phyloP scores from a whole-genome alignment of 2,329 filamentous ascomycete genomes.

The Penicillium fuscoglaucum region DNA sequence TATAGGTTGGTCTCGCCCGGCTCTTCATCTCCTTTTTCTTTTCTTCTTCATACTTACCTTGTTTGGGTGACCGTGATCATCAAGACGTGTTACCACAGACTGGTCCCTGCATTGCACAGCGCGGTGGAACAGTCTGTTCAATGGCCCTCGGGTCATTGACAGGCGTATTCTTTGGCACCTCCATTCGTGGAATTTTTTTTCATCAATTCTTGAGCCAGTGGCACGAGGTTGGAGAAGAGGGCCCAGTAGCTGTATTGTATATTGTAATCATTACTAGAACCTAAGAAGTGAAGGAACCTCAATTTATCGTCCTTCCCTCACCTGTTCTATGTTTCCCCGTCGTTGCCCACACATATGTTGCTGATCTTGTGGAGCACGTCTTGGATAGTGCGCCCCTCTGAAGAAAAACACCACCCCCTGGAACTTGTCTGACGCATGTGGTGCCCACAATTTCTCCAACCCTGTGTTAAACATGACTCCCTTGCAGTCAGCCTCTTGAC shows the following conservation, averaged over 20 bases:
- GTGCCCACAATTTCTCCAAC: background rate
- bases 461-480: too few relatives aligned
- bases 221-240: conserved; percentile 38
- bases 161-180: conserved; percentile 43
- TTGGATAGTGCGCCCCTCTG: too few relatives aligned
- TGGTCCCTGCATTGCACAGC: conserved; percentile 60
- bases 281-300: too few relatives aligned
- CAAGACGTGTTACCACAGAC: conserved; percentile 47
- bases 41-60: conserved; percentile 56
- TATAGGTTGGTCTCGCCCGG: conserved; percentile 22
- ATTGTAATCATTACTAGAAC: too few relatives aligned
- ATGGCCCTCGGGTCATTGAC: conserved; percentile 48
- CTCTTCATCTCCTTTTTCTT: conserved; percentile 38
- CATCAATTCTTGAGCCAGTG: conserved; percentile 33
- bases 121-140: conserved; percentile 53
- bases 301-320: too few relatives aligned
- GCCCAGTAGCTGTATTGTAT: too few relatives aligned
- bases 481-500: background rate
- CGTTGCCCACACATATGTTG: too few relatives aligned
- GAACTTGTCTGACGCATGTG: too few relatives aligned
- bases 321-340: too few relatives aligned
- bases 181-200: conserved; percentile 35
- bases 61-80: conserved; percentile 51
- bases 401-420: too few relatives aligned
- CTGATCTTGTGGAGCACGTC: too few relatives aligned